Base-by-base conservation (phyloP, 345 rosid species). In the Hevea brasiliensis region DNA sequence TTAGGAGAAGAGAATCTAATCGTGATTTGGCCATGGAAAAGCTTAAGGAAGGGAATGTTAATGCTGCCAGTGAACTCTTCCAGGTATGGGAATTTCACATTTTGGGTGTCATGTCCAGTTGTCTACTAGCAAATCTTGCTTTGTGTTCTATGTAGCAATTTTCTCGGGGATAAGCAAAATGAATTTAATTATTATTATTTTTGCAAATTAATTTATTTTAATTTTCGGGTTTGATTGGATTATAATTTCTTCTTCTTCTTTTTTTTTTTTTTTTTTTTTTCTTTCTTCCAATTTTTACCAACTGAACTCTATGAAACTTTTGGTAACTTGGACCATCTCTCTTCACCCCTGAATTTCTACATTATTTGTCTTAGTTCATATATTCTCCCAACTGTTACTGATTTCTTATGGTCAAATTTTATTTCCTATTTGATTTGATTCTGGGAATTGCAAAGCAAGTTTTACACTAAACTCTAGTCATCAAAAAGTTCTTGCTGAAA, bases 51-150 rank as follows among this genome's bases (percentile, higher is more conserved):
- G 96, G 98, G 61, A 83, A 94, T 84, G 83, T 85, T 18, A 65
- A 64, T 70, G 92, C 93, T 72, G 98, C 94, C 3, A 71, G 73
- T 21, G 98, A 89, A 76, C 88, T 85, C 73, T 94, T 94, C 74
- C 96, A 94, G 93, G 98, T 94, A 72, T 67, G 41, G 18, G 21
- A 23, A 26, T 18, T 32, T 21, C 6, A 45, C 21, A 3, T 53
- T 44, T 44, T n/a, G n/a, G n/a, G n/a, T 24, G 23, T 18, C 27
- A 13, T 8, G 21, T 21, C 4, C 17, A 21, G 23, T 58, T 24
- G 26, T 61, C 26, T 7, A 20, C 2, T 41, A 40, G 18, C 29
- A 41, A 37, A 40, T 18, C 48, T 62, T 37, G n/a, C 5, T 6
- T 62, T 62, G 14, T 40, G 26, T 62, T 61, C 65, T 61, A 60